Evolutionary conservation across 352 stramenopile genomes (phyloP).

Genomic region (Pythium apleroticum): DNA sequence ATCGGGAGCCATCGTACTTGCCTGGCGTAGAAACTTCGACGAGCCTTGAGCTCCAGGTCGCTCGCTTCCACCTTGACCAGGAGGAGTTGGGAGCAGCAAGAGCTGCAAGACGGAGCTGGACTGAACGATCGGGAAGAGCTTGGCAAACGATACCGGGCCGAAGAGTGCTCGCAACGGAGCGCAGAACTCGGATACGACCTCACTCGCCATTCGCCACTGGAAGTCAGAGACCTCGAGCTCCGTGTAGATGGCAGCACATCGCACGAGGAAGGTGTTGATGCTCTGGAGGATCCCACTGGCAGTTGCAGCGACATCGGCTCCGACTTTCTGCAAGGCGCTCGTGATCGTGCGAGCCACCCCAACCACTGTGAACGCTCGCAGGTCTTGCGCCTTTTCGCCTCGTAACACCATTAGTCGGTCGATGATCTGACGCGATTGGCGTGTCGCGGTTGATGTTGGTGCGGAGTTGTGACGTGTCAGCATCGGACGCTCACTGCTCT

Average conservation of each 20-base stretch:
- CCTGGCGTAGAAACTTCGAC: slow-evolving; percentile 10
- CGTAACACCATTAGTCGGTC: slow-evolving; percentile 51
- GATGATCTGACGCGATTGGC: slow-evolving; percentile 29
- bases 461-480: slow-evolving; percentile 17
- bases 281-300: slow-evolving; percentile 41
- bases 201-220: slow-evolving; percentile 74
- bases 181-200: slow-evolving; percentile 70
- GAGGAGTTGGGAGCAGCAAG: slow-evolving; percentile 52
- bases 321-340: slow-evolving; percentile 62
- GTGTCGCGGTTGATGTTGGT: slow-evolving; percentile 7
- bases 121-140: slow-evolving; percentile 53
- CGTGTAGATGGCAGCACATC: slow-evolving; percentile 68
- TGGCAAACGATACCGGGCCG: slow-evolving; percentile 51
- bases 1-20: slow-evolving; percentile 6
- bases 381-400: slow-evolving; percentile 39
- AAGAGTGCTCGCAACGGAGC: slow-evolving; percentile 54
- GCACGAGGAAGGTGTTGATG: slow-evolving; percentile 63
- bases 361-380: slow-evolving; percentile 69
- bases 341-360: slow-evolving; percentile 61
- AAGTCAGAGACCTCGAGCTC: slow-evolving; percentile 79
- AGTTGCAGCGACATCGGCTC: slow-evolving; percentile 39
- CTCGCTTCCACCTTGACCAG: slow-evolving; percentile 14
- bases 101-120: slow-evolving; percentile 66
- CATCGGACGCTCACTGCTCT: slow-evolving; percentile 6
- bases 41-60: slow-evolving; percentile 1